phyloP scores from a whole-genome alignment of 2,329 filamentous ascomycete species.

The Dothidotthia symphoricarpi region DNA sequence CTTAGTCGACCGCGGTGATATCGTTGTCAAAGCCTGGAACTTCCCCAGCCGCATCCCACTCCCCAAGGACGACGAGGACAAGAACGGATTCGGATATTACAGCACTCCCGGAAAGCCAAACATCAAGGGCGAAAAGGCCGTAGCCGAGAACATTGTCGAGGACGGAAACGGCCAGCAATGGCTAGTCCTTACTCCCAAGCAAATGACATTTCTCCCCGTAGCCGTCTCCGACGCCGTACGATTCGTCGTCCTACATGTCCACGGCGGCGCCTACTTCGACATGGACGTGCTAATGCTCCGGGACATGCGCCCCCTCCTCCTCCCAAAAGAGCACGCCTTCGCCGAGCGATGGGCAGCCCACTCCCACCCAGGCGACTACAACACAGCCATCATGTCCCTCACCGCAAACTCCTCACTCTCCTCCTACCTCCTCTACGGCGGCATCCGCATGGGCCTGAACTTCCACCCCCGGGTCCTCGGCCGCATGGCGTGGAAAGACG shows the following conservation, averaged over 20 bases:
- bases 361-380: conserved; percentile 55
- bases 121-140: conserved; percentile 42
- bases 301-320: conserved; percentile 55
- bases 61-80: conserved; percentile 49
- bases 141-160: conserved; percentile 54
- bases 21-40: conserved; percentile 54
- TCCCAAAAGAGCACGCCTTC: conserved; percentile 53
- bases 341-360: conserved; percentile 58
- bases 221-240: conserved; percentile 58
- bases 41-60: conserved; percentile 55
- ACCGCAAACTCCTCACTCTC: conserved; percentile 57
- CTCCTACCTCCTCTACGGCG: conserved; percentile 55
- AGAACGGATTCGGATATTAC: conserved; percentile 52
- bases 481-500: conserved; percentile 58
- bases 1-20: conserved; percentile 54
- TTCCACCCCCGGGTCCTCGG: conserved; percentile 58
- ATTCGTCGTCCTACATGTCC: conserved; percentile 55
- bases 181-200: conserved; percentile 54
- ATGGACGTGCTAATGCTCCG: conserved; percentile 57
- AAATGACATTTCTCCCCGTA: conserved; percentile 59
- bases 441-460: conserved; percentile 58
- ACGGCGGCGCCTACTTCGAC: conserved; percentile 56
- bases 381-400: conserved; percentile 57
- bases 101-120: conserved; percentile 49
- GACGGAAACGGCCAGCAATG: conserved; percentile 53